Conservation (phyloP, 495 filamentous ascomycete species). For the Penicillium diatomitis region DNA sequence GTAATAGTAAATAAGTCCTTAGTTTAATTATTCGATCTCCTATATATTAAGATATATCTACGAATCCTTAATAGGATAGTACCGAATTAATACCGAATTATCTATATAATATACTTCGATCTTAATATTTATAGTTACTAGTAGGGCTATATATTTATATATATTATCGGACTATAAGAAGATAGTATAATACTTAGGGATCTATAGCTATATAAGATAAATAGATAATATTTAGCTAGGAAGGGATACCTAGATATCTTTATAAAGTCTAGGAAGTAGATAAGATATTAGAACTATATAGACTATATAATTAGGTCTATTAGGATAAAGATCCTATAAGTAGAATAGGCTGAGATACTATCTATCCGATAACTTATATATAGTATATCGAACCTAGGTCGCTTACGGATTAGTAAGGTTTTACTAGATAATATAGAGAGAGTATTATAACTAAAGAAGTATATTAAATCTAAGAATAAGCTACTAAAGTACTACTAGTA, state of each 20-base stretch:
- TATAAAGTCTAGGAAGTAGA: not conserved
- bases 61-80: not conserved
- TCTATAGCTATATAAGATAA: not conserved
- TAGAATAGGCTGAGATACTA: not conserved
- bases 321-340: not conserved
- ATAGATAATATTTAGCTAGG: not conserved
- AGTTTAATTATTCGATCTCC: too few relatives aligned
- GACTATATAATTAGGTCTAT: not conserved
- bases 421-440: too few relatives aligned
- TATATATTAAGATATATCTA: too few relatives aligned
- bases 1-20: too few relatives aligned
- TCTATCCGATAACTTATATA: not conserved
- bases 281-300: not conserved
- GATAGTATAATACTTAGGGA: conserved; percentile 1
- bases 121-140: not conserved
- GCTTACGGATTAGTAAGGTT: too few relatives aligned
- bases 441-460: too few relatives aligned
- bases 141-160: not conserved
- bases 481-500: too few relatives aligned
- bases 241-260: not conserved
- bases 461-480: too few relatives aligned
- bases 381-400: not conserved
- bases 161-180: conserved; percentile 1
- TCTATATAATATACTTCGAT: not conserved
- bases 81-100: not conserved